Conservation (phyloP, 2,329 filamentous ascomycete species). For the Phoma sp. region DNA sequence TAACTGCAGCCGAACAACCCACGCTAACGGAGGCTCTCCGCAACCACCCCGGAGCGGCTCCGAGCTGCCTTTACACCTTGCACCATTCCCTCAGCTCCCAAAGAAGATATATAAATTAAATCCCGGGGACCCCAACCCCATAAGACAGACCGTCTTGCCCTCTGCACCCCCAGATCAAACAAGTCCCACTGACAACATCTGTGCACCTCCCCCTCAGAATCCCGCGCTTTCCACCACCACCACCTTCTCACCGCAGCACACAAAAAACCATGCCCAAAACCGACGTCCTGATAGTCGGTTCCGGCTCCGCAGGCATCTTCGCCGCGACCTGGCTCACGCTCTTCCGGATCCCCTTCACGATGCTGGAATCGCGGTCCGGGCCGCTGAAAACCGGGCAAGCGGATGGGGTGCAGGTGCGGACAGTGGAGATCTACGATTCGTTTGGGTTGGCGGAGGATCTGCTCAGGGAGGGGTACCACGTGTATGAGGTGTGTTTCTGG, state of each 20-base stretch:
- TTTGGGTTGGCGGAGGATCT: constrained; percentile 69
- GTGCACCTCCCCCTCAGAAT: background rate
- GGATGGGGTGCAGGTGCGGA: constrained; percentile 69
- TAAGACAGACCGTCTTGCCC: no score
- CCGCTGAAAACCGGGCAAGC: constrained; percentile 66
- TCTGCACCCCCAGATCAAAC: background rate
- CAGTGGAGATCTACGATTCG: constrained; percentile 74
- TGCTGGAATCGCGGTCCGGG: constrained; percentile 63
- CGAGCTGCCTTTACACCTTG: background rate
- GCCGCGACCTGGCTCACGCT: constrained; percentile 67
- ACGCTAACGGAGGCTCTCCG: constrained; percentile 13
- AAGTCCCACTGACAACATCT: background rate
- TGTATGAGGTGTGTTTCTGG: constrained; percentile 66
- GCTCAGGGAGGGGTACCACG: constrained; percentile 69
- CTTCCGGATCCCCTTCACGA: constrained; percentile 61
- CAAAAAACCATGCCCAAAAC: constrained; percentile 32
- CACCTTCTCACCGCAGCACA: no score
- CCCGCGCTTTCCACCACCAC: no score
- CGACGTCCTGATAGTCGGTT: constrained; percentile 67
- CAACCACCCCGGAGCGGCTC: constrained; percentile 1
- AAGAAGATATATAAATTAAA: background rate
- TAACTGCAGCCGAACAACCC: constrained; percentile 1
- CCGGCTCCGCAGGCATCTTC: constrained; percentile 67
- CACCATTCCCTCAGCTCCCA: background rate
- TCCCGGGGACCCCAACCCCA: no score